Evolutionary conservation across 768 basidiomycete species (phyloP).

Genomic region (Auriscalpium microsporum): DNA sequence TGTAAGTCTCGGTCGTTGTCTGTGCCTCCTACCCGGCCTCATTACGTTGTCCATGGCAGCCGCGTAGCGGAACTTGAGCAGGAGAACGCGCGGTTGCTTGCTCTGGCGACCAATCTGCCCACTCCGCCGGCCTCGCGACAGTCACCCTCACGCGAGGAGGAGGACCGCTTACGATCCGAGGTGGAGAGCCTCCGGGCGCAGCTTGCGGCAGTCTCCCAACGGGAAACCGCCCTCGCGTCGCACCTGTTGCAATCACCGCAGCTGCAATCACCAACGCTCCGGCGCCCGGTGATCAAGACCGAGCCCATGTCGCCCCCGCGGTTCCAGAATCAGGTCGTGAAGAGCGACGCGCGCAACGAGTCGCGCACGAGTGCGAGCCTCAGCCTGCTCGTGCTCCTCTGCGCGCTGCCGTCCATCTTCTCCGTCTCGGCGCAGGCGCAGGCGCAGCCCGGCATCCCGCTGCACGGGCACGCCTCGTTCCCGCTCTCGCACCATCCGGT

Average conservation of each 20-base stretch:
- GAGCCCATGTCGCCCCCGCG: slow-evolving; percentile 33
- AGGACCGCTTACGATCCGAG: slow-evolving; percentile 39
- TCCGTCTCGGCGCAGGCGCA: slow-evolving; percentile 49
- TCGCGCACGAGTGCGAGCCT: slow-evolving; percentile 44
- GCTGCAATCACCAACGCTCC: slow-evolving; percentile 39
- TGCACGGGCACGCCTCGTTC: slow-evolving; percentile 39
- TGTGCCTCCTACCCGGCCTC: slow-evolving; percentile 5
- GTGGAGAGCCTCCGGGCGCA: slow-evolving; percentile 60
- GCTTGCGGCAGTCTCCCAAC: slow-evolving; percentile 55
- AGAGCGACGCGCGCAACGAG: slow-evolving; percentile 32
- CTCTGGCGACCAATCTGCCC: slow-evolving; percentile 35
- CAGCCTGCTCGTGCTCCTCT: slow-evolving; percentile 71
- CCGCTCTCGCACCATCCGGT: slow-evolving; percentile 32
- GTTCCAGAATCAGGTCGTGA: slow-evolving; percentile 28
- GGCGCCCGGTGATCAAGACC: slow-evolving; percentile 45
- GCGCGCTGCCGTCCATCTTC: slow-evolving; percentile 66
- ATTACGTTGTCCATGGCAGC: slow-evolving; percentile 29
- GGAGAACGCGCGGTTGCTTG: slow-evolving; percentile 68
- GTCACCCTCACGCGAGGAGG: slow-evolving; percentile 20
- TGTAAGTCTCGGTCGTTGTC: slow-evolving; percentile 43
- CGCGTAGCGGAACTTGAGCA: slow-evolving; percentile 79
- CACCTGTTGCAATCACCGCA: slow-evolving; percentile 39
- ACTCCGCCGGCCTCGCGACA: slow-evolving; percentile 24
- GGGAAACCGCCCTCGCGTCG: slow-evolving; percentile 56
- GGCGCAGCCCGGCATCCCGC: slow-evolving; percentile 33